These are phyloP conservation scores for Ustulina deusta DNA, from an alignment of 2,329 filamentous ascomycete species.

Conservation along the genomic window DNA sequence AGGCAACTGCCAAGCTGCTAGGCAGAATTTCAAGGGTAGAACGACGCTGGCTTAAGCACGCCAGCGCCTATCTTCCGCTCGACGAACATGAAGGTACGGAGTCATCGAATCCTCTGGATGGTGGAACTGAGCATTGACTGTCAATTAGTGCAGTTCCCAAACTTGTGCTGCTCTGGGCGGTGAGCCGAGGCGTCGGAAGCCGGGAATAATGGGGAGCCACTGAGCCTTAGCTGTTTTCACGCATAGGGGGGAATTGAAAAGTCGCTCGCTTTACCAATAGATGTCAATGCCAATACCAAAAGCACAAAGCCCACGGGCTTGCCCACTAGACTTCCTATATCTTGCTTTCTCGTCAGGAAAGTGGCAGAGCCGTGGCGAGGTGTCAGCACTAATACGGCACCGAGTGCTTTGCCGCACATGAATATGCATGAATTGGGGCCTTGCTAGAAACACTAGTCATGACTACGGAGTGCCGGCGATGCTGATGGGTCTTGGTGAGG, in stretches of 20 bases:
- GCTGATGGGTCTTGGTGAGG: not conserved
- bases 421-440: slow-evolving; percentile 21
- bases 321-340: not conserved
- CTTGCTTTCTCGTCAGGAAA: not conserved
- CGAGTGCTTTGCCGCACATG: not conserved
- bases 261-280: slow-evolving; percentile 11
- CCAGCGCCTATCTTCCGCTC: not conserved
- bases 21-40: slow-evolving; percentile 21
- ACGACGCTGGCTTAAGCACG: not conserved
- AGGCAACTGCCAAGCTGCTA: slow-evolving; percentile 36
- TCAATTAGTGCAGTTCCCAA: slow-evolving; percentile 12
- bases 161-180: slow-evolving; percentile 1
- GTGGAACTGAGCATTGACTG: not conserved
- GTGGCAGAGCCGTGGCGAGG: not conserved
- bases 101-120: not conserved
- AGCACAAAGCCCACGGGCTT: not conserved
- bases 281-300: slow-evolving; percentile 6
- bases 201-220: not conserved
- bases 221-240: not conserved
- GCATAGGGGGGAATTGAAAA: slow-evolving; percentile 9
- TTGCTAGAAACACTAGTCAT: not conserved
- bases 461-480: not conserved
- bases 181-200: not conserved
- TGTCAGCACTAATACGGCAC: not conserved
- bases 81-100: slow-evolving; percentile 16